A percentile compares a stretch with the other conserved stretches of the same genome.
Evolutionary conservation across 305 asterid genomes (phyloP).

Genomic region (Fraxinus velutina): DNA sequence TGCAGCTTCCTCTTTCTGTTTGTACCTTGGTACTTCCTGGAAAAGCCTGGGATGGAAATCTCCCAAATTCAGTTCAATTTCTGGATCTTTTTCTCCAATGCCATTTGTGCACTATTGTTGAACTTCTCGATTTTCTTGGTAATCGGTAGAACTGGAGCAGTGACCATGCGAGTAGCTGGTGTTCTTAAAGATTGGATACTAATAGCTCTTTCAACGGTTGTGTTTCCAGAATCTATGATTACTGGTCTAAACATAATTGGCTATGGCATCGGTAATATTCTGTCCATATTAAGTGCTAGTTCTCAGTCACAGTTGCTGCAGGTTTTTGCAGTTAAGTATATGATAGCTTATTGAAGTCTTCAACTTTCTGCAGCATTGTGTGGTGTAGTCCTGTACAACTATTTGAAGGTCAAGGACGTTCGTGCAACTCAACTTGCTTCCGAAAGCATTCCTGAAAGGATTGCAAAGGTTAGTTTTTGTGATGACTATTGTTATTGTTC

Average conservation of each 20-base stretch:
- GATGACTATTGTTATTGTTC: neutral
- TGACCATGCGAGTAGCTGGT: constrained; percentile 73
- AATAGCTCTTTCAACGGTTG: constrained; percentile 59
- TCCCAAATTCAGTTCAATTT: constrained; percentile 58
- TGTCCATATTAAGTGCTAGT: neutral
- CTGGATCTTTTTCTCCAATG: constrained; percentile 74
- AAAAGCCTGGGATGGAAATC: constrained; percentile 67
- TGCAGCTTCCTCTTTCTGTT: constrained; percentile 64
- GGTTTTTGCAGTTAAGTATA: neutral
- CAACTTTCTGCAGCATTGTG: constrained; percentile 27
- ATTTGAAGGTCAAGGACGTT: constrained; percentile 54
- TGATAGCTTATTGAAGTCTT: neutral
- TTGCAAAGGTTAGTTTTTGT: constrained; percentile 36
- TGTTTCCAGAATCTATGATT: constrained; percentile 65
- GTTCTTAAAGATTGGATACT: constrained; percentile 74
- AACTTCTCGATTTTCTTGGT: constrained; percentile 69
- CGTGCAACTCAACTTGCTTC: constrained; percentile 43
- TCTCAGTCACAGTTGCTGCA: neutral
- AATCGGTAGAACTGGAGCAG: constrained; percentile 80
- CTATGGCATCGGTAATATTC: constrained; percentile 53
- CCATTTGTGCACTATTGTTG: constrained; percentile 58
- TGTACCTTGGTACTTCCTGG: constrained; percentile 73
- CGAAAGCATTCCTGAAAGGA: constrained; percentile 46
- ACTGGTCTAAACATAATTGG: constrained; percentile 61
- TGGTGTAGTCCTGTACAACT: constrained; percentile 49